These are phyloP conservation scores for Cystofilobasidium ferigula DNA, from an alignment of 768 basidiomycete genomes.

Conservation along the genomic window DNA sequence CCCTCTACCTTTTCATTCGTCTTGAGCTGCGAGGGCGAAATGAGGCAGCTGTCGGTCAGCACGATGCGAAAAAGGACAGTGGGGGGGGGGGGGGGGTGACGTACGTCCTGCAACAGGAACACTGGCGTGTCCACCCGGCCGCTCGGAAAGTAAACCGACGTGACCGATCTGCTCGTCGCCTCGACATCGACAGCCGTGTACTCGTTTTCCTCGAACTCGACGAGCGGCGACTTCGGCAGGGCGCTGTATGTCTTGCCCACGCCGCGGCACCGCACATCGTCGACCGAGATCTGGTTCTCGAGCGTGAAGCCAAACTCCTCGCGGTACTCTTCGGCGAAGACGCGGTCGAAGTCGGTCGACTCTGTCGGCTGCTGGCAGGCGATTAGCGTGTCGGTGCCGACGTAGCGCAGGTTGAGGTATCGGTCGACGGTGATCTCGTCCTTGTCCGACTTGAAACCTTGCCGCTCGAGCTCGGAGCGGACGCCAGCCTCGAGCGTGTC, in stretches of 20 bases:
- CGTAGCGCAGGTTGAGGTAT: constrained; percentile 23
- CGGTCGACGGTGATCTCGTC: constrained; percentile 11
- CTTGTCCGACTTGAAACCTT: constrained; percentile 9
- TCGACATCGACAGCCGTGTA: constrained; percentile 9
- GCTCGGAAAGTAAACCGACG: constrained; percentile 8
- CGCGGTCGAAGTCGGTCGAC: constrained; percentile 14
- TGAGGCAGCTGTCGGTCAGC: not conserved
- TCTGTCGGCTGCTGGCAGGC: constrained; percentile 5
- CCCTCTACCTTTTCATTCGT: constrained; percentile 2
- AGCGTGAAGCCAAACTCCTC: constrained; percentile 24
- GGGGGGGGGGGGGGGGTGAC: not conserved
- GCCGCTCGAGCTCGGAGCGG: not conserved
- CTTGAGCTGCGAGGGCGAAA: constrained; percentile 5
- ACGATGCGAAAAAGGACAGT: not conserved
- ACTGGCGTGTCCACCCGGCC: constrained; percentile 13
- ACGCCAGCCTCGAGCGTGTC: constrained; percentile 1
- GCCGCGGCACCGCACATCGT: constrained; percentile 20
- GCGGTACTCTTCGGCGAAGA: constrained; percentile 12
- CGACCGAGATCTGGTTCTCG: constrained; percentile 5
- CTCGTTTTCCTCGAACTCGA: not conserved
- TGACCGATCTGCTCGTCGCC: not conserved
- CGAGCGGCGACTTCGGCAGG: constrained; percentile 5
- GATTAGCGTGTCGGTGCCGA: constrained; percentile 19
- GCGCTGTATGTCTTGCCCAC: constrained; percentile 9
- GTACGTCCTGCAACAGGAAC: constrained; percentile 3